Conservation (phyloP, 2,329 filamentous ascomycete genomes). For the Cordyceps javanica region DNA sequence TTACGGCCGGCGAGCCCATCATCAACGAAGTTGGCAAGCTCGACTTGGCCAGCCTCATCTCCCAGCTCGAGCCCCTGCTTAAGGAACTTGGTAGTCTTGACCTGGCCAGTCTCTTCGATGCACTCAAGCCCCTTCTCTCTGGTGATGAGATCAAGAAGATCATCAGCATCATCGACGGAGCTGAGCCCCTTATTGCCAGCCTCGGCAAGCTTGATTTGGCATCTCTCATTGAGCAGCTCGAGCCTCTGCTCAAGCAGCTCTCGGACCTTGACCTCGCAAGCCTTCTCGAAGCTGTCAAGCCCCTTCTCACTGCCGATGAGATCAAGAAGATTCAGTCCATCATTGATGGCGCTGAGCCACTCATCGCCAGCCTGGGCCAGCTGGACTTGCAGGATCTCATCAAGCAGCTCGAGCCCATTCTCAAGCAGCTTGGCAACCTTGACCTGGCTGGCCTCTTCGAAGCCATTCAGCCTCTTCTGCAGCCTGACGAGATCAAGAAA, state of each 20-base stretch:
- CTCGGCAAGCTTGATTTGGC: constrained; percentile 26
- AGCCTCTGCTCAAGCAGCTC: constrained; percentile 26
- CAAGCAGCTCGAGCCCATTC: constrained; percentile 20
- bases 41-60: constrained; percentile 17
- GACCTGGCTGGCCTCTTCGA: constrained; percentile 27
- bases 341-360: constrained; percentile 18
- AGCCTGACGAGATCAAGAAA: constrained; percentile 22
- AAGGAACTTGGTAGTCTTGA: constrained; percentile 24
- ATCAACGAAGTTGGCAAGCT: constrained; percentile 23
- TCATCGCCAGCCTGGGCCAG: constrained; percentile 23
- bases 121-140: constrained; percentile 22
- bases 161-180: constrained; percentile 28
- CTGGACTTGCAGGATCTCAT: constrained; percentile 30
- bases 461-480: constrained; percentile 23
- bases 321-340: constrained; percentile 18
- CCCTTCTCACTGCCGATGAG: constrained; percentile 23
- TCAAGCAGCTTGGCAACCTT: constrained; percentile 22
- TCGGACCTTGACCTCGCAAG: constrained; percentile 26
- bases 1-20: constrained; percentile 31
- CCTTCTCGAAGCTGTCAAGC: constrained; percentile 23
- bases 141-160: constrained; percentile 26
- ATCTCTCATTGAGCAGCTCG: constrained; percentile 28
- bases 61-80: constrained; percentile 22
- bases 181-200: constrained; percentile 26
- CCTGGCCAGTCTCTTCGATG: constrained; percentile 25